Percentiles rank a stretch among this genome's conserved stretches.
These are phyloP conservation scores for Diutina rugosa DNA, from an alignment of 1,139 yeast species.

Conservation along the genomic window DNA sequence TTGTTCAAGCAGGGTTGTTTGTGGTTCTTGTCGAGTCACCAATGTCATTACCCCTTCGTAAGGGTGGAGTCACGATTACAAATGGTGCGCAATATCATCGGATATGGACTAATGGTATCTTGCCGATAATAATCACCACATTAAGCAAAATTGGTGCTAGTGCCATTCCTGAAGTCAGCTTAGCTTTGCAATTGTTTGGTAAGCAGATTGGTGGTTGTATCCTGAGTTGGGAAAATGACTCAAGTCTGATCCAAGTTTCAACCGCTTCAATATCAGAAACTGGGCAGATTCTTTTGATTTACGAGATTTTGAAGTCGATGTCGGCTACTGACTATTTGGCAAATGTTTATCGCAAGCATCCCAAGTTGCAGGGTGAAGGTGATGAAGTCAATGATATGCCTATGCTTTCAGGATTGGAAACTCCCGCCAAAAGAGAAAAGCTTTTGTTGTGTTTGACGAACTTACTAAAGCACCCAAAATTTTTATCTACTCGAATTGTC, in stretches of 20 bases:
- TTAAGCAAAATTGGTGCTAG: constrained; percentile 45
- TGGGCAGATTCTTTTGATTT: constrained; percentile 56
- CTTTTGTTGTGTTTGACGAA: constrained; percentile 51
- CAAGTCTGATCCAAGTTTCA: constrained; percentile 41
- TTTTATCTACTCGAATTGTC: constrained; percentile 53
- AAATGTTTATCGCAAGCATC: neutral
- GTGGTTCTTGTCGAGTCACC: constrained; percentile 65
- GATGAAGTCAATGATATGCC: constrained; percentile 7
- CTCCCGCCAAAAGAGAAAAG: constrained; percentile 40
- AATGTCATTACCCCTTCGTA: constrained; percentile 51
- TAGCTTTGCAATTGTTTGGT: constrained; percentile 50
- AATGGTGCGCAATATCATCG: constrained; percentile 45
- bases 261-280: constrained; percentile 66
- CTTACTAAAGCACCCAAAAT: constrained; percentile 77
- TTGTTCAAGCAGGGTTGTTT: constrained; percentile 55
- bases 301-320: constrained; percentile 41
- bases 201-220: constrained; percentile 56
- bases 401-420: constrained; percentile 48
- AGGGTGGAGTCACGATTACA: constrained; percentile 45
- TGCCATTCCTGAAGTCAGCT: constrained; percentile 49
- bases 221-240: constrained; percentile 57
- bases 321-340: constrained; percentile 31
- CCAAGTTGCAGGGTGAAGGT: neutral
- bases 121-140: constrained; percentile 53
- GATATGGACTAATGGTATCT: constrained; percentile 72